A percentile compares a stretch with the other conserved stretches of the same genome.
These are phyloP conservation scores for Lyophyllum decastes DNA, from an alignment of 768 basidiomycete species.

Conservation along the genomic window DNA sequence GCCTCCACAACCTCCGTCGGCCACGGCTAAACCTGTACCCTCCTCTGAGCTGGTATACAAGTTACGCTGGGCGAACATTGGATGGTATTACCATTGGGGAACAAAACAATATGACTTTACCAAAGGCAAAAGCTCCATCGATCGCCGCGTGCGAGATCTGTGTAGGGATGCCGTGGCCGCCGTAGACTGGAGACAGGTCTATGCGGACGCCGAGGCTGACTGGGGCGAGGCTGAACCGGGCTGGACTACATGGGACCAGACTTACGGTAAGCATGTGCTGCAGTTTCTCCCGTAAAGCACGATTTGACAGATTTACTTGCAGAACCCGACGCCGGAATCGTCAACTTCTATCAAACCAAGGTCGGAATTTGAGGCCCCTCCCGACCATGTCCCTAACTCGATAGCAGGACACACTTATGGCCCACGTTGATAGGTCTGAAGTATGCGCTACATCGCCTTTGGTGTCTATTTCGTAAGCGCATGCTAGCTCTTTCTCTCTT, in stretches of 20 bases:
- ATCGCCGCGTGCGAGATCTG: slow-evolving; percentile 50
- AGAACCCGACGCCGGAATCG: slow-evolving; percentile 97
- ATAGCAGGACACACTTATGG: slow-evolving; percentile 88
- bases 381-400: neutral
- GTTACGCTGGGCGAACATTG: slow-evolving; percentile 94
- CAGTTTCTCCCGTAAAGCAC: neutral
- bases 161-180: slow-evolving; percentile 63
- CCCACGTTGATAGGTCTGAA: slow-evolving; percentile 96
- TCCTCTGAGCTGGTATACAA: slow-evolving; percentile 67
- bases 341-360: slow-evolving; percentile 91
- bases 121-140: slow-evolving; percentile 64
- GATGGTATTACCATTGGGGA: slow-evolving; percentile 97
- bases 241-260: slow-evolving; percentile 75
- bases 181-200: slow-evolving; percentile 76
- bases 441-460: slow-evolving; percentile 90
- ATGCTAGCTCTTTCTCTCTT: neutral
- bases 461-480: slow-evolving; percentile 88
- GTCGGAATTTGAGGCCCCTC: slow-evolving; percentile 26
- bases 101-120: slow-evolving; percentile 93
- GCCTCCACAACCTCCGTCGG: slow-evolving; percentile 65
- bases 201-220: slow-evolving; percentile 35
- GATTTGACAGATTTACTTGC: slow-evolving; percentile 1
- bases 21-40: slow-evolving; percentile 48
- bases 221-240: slow-evolving; percentile 59
- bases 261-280: slow-evolving; percentile 59